A percentile compares a stretch with the other conserved stretches of the same genome.
phyloP scores from a whole-genome alignment of 2,329 filamentous ascomycete species.

The Xylariales sp. region DNA sequence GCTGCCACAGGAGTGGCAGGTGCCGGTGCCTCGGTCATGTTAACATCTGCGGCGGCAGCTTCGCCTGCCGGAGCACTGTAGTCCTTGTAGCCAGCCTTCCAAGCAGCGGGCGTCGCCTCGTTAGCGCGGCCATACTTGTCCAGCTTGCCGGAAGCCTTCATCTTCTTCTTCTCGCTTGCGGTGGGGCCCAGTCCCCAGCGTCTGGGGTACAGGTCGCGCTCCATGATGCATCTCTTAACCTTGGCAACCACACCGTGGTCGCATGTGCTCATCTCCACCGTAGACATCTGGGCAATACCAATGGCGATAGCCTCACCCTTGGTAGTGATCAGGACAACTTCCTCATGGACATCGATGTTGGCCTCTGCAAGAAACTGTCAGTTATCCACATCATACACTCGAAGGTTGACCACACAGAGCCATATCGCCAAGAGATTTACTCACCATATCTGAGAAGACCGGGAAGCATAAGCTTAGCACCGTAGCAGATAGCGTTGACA shows the following conservation, averaged over 20 bases:
- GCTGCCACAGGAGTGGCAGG: slow-evolving; percentile 32
- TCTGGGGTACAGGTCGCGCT: slow-evolving; percentile 94
- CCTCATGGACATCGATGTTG: slow-evolving; percentile 89
- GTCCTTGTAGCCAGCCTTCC: slow-evolving; percentile 91
- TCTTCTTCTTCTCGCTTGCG: slow-evolving; percentile 97
- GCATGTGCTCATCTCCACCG: slow-evolving; percentile 92
- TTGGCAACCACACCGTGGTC: slow-evolving; percentile 98
- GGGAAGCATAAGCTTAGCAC: slow-evolving; percentile 98
- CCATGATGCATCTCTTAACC: slow-evolving; percentile 99
- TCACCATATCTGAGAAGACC: slow-evolving; percentile 86
- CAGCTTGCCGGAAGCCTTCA: slow-evolving; percentile 96
- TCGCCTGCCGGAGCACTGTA: slow-evolving; percentile 57
- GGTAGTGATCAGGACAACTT: slow-evolving; percentile 96
- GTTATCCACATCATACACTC: too few species aligned
- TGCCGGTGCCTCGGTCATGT: slow-evolving; percentile 36
- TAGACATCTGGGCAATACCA: slow-evolving; percentile 96
- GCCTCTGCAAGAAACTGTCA: slow-evolving; percentile 55
- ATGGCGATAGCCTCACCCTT: slow-evolving; percentile 98
- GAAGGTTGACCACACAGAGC: too few species aligned
- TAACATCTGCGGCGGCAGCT: slow-evolving; percentile 39
- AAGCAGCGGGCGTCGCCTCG: slow-evolving; percentile 88
- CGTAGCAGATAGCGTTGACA: slow-evolving; percentile 97
- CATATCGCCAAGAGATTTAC: too few species aligned
- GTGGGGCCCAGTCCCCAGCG: slow-evolving; percentile 95
- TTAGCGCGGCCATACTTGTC: slow-evolving; percentile 96